Conservation (phyloP, 495 filamentous ascomycete species). For the Annulohypoxylon maeteangense region DNA sequence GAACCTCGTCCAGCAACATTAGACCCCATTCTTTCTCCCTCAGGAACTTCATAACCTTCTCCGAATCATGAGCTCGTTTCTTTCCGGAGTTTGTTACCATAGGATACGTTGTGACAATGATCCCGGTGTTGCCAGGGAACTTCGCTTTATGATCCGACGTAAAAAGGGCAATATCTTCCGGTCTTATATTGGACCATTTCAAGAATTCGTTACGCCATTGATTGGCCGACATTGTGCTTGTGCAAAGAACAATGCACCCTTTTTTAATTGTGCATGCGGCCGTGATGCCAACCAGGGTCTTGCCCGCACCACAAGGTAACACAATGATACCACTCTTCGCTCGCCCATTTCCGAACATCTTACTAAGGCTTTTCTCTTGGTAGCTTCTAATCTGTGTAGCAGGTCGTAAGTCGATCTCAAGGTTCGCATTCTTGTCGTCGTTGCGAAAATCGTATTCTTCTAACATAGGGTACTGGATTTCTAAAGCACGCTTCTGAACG, state of each 20-base stretch:
- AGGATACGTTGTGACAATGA: conserved; percentile 96
- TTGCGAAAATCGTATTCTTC: conserved; percentile 99
- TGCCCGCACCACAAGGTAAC: conserved; percentile 94
- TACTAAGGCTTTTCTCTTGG: conserved; percentile 95
- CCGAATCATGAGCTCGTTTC: conserved; percentile 86
- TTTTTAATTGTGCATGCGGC: conserved; percentile 98
- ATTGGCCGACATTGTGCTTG: conserved; percentile 95
- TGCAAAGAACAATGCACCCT: conserved; percentile 92
- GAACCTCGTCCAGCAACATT: conserved; percentile 97
- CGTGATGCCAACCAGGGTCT: conserved; percentile 96
- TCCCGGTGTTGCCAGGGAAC: conserved; percentile 88
- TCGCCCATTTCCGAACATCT: conserved; percentile 99
- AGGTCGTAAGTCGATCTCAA: conserved; percentile 91
- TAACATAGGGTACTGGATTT: conserved; percentile 84
- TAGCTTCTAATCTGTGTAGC: conserved; percentile 88
- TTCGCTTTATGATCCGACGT: conserved; percentile 93
- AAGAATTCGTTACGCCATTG: conserved; percentile 97
- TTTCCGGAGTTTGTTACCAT: conserved; percentile 91
- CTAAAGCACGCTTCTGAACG: conserved; percentile 89
- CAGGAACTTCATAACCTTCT: conserved; percentile 99
- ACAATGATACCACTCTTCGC: conserved; percentile 98
- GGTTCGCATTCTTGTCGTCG: conserved; percentile 85
- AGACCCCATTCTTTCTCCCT: conserved; percentile 88
- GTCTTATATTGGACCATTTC: conserved; percentile 97
- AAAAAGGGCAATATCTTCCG: conserved; percentile 92